Base-by-base conservation (phyloP, 306 rosid genomes). In the Castanea crenata region DNA sequence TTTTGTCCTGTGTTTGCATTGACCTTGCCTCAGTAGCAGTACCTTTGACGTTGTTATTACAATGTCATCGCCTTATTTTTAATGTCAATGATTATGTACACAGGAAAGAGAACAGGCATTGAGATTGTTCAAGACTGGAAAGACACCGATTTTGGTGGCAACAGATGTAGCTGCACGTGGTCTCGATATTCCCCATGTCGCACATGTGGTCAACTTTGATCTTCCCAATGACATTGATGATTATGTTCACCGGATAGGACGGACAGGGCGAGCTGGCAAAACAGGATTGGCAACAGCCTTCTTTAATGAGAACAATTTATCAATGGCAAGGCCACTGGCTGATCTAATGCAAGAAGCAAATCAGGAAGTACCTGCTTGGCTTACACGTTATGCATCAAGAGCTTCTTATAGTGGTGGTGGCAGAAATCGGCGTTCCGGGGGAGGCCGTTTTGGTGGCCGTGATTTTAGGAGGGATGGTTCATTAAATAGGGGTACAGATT, bases 101-200 rank as follows among this genome's bases (percentile, higher is more conserved):
- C 88, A 92, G 97, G 97, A 92, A 78, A 90, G 97, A 86, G 94
- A 92, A 83, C 81, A 79, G 16, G 97, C 97, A 71, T 75, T 92
- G 76, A 90, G 91, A 70, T 92, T 92, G 2, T 88, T 92, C 85
- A 90, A 92, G 86, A 90, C 83, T 62, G 97, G 97, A 69, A 76
- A 85, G 55, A 88, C 97, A 11, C 97, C 97, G 69, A 92, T 92
- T 78, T 78, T 92, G 63, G 97, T 92, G 85, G 97, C 97, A 62
- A 92, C 97, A 4, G 97, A 92, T 80, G 94, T 92, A 77, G 97
- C 97, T 23, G 94, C 97, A 58, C 92, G 97, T 75, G 97, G 97
- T 71, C 94, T 92, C 69, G 97, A 92, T 71, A 92, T 92, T 58
- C 97, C 97, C 15, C 89, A 87, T 29, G 97, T 92, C 32, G 91